A percentile compares a stretch with the other conserved stretches of the same genome.
Evolutionary conservation across 768 basidiomycete species (phyloP).

Genomic region (Pulveroboletus sp.): DNA sequence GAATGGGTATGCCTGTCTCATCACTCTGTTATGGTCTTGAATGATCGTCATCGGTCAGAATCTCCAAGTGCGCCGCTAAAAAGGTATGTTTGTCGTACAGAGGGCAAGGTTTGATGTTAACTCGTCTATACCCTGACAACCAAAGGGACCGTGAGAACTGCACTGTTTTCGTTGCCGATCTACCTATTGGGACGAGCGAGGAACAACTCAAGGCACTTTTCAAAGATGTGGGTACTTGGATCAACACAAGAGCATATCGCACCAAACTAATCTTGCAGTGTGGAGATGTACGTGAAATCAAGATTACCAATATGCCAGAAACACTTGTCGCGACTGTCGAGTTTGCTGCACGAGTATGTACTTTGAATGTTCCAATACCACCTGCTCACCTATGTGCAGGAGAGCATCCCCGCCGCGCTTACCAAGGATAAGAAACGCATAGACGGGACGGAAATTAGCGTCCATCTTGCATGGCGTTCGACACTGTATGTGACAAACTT

Average conservation of each 20-base stretch:
- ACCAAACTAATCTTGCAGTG: constrained; percentile 54
- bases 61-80: constrained; percentile 50
- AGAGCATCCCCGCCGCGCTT: constrained; percentile 79
- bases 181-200: constrained; percentile 56
- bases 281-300: constrained; percentile 81
- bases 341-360: constrained; percentile 58
- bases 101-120: background rate
- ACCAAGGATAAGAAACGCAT: constrained; percentile 95
- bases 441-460: constrained; percentile 69
- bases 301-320: constrained; percentile 60
- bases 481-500: constrained; percentile 97
- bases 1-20: constrained; percentile 45
- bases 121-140: too few relatives aligned
- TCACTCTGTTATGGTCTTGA: background rate
- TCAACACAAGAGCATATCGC: background rate
- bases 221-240: constrained; percentile 67
- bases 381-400: constrained; percentile 39
- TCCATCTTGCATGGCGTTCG: constrained; percentile 90
- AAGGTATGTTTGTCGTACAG: constrained; percentile 39
- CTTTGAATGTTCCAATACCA: background rate
- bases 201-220: constrained; percentile 73
- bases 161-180: constrained; percentile 82
- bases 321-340: constrained; percentile 83
- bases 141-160: constrained; percentile 91
- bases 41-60: constrained; percentile 31